Evolutionary conservation across 441 rosid genomes (phyloP).

Genomic region (Populus hybrid): DNA sequence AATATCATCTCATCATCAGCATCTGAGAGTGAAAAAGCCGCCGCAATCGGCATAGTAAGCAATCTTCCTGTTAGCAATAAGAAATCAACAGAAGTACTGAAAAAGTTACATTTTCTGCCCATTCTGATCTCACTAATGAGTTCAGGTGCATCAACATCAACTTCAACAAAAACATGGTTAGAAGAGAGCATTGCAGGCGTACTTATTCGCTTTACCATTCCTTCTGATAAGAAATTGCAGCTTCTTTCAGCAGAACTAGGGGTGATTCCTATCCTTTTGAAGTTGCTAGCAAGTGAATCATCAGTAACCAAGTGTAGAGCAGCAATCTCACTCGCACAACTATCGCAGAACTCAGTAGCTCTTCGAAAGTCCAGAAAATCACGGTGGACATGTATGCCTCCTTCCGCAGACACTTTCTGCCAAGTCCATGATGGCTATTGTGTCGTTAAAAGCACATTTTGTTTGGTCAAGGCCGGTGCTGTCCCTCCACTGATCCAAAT

Average conservation of each 20-base stretch:
- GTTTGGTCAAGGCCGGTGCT: conserved; percentile 64
- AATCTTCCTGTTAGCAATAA: conserved; percentile 45
- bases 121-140: conserved; percentile 35
- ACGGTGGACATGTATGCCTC: conserved; percentile 47
- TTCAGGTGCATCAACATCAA: conserved; percentile 22
- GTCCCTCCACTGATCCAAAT: conserved; percentile 40
- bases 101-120: conserved; percentile 40
- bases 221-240: conserved; percentile 63
- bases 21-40: conserved; percentile 42
- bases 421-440: conserved; percentile 55
- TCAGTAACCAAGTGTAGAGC: conserved; percentile 45
- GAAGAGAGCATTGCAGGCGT: conserved; percentile 47
- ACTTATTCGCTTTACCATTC: conserved; percentile 48
- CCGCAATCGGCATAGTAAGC: conserved; percentile 58
- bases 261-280: conserved; percentile 53
- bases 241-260: conserved; percentile 52
- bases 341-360: conserved; percentile 52
- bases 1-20: conserved; percentile 36
- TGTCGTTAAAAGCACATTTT: conserved; percentile 48
- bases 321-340: conserved; percentile 55
- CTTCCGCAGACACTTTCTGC: conserved; percentile 42
- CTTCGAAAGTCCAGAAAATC: conserved; percentile 40
- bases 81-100: conserved; percentile 47
- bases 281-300: conserved; percentile 46
- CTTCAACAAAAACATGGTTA: conserved; percentile 16